These are phyloP conservation scores for Triangularia setosa DNA, from an alignment of 2,329 filamentous ascomycete species.

Conservation along the genomic window DNA sequence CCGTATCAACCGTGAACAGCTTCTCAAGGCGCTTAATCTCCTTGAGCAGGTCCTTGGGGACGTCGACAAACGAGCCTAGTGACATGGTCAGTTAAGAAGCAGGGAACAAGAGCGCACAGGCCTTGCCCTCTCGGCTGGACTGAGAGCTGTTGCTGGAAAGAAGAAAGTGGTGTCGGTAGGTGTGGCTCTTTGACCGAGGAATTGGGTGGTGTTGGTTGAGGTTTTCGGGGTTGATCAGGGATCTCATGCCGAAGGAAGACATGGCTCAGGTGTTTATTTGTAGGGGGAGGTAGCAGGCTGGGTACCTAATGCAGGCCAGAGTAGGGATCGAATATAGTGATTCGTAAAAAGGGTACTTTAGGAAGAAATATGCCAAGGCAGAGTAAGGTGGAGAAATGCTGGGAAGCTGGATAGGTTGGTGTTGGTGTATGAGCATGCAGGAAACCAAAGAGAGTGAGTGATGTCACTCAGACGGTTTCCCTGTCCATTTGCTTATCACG, in stretches of 20 bases:
- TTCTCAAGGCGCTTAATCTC: slow-evolving; percentile 84
- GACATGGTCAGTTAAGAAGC: slow-evolving; percentile 22
- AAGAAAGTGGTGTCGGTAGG: slow-evolving; percentile 17
- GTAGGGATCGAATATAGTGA: neutral
- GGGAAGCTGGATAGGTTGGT: neutral
- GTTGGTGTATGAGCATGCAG: neutral
- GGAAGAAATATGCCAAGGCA: neutral
- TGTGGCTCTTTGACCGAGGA: slow-evolving; percentile 13
- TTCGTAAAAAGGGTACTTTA: slow-evolving; percentile 1
- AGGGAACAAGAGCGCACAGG: slow-evolving; percentile 8
- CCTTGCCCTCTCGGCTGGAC: slow-evolving; percentile 23
- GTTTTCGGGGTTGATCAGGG: slow-evolving; percentile 1
- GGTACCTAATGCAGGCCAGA: neutral
- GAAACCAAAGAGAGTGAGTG: neutral
- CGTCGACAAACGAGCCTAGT: slow-evolving; percentile 82
- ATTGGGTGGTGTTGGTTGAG: slow-evolving; percentile 6
- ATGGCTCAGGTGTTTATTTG: neutral
- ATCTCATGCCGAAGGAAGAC: slow-evolving; percentile 5
- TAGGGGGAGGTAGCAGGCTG: neutral
- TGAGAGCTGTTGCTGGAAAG: slow-evolving; percentile 6
- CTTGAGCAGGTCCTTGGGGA: slow-evolving; percentile 74
- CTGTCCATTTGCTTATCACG: neutral
- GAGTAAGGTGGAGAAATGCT: neutral
- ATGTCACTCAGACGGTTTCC: neutral
- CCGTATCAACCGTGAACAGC: slow-evolving; percentile 70